These are phyloP conservation scores for Suaeda aralocaspica DNA, from an alignment of 148 eudicot genomes.

Conservation along the genomic window DNA sequence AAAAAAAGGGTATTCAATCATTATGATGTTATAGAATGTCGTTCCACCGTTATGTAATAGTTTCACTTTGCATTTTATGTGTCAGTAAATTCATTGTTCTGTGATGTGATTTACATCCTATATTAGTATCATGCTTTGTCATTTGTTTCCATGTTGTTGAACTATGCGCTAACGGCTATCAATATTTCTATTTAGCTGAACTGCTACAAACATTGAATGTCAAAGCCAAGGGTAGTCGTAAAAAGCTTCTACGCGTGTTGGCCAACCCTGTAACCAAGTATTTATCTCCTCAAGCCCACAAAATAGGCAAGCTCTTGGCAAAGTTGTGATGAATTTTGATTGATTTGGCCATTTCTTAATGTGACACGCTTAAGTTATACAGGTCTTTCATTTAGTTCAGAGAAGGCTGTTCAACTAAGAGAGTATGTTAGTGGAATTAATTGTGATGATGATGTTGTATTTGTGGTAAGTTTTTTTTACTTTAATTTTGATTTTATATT, in stretches of 20 bases:
- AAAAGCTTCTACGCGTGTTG: conserved; percentile 16
- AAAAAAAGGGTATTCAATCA: too few species aligned
- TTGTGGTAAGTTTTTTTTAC: conserved; percentile 22
- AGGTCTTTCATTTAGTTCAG: conserved; percentile 25
- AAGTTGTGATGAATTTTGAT: neutral
- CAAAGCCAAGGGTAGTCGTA: conserved; percentile 8
- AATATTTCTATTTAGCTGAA: conserved; percentile 5
- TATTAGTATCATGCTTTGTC: neutral
- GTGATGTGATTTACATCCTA: neutral
- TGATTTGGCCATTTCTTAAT: neutral
- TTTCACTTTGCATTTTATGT: too few species aligned
- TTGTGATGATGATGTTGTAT: conserved; percentile 15
- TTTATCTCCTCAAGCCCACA: conserved; percentile 2
- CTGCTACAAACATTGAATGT: neutral
- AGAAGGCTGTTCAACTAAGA: conserved; percentile 15
- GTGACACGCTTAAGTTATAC: too few species aligned
- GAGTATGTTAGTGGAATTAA: conserved; percentile 7
- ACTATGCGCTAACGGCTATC: neutral
- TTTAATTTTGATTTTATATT: neutral
- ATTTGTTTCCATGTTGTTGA: neutral
- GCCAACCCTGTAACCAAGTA: conserved; percentile 18
- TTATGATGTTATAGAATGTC: too few species aligned
- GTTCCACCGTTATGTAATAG: too few species aligned
- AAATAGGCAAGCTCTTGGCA: conserved; percentile 2
- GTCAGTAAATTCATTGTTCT: too few species aligned